Evolutionary conservation across 768 basidiomycete genomes (phyloP).

Genomic region (Sarcodon sp.): DNA sequence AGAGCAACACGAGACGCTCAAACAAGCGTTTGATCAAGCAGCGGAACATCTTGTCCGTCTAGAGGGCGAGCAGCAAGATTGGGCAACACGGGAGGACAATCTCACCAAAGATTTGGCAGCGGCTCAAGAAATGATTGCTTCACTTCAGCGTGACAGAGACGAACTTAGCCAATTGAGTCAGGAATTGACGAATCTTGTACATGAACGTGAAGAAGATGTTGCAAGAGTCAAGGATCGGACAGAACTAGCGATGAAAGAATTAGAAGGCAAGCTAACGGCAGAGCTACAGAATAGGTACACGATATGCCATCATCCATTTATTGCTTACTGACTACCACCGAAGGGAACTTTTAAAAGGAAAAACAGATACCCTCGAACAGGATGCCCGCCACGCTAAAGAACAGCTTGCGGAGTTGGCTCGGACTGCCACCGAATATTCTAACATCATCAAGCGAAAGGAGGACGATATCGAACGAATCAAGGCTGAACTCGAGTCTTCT

Average conservation of each 20-base stretch:
- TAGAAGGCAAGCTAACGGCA: slow-evolving; percentile 56
- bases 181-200: slow-evolving; percentile 54
- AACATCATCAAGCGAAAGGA: slow-evolving; percentile 69
- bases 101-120: slow-evolving; percentile 42
- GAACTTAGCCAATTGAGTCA: slow-evolving; percentile 53
- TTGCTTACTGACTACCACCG: background rate
- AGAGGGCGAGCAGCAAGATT: slow-evolving; percentile 64
- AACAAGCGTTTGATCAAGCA: slow-evolving; percentile 69
- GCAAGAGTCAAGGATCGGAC: slow-evolving; percentile 61
- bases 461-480: slow-evolving; percentile 44
- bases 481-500: slow-evolving; percentile 37
- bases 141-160: slow-evolving; percentile 43
- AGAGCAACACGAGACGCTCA: slow-evolving; percentile 61
- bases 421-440: slow-evolving; percentile 66
- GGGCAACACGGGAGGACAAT: slow-evolving; percentile 51
- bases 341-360: slow-evolving; percentile 55
- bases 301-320: background rate
- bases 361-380: slow-evolving; percentile 47
- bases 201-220: slow-evolving; percentile 75
- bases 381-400: slow-evolving; percentile 62
- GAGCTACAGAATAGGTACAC: slow-evolving; percentile 53
- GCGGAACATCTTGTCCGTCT: slow-evolving; percentile 76
- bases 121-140: slow-evolving; percentile 46
- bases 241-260: slow-evolving; percentile 47
- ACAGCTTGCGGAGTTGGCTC: slow-evolving; percentile 67